Evolutionary conservation across 768 basidiomycete species (phyloP).

Genomic region (Rhodotorula paludigena): DNA sequence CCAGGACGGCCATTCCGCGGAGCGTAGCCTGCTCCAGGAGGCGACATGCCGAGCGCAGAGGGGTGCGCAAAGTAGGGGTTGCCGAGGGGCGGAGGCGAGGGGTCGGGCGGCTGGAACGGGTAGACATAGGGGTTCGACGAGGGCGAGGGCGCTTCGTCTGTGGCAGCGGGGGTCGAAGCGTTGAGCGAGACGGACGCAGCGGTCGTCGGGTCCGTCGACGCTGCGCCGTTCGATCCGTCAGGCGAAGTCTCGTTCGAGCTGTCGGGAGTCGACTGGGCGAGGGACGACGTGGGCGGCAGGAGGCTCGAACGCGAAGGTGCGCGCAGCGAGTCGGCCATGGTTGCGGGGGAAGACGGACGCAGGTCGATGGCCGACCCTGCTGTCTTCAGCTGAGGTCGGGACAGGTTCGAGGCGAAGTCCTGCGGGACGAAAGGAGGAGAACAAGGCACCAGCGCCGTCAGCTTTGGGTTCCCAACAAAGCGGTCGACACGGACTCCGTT

Average conservation of each 20-base stretch:
- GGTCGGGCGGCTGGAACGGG: slow-evolving; percentile 33
- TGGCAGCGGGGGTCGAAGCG: background rate
- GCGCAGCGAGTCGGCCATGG: slow-evolving; percentile 12
- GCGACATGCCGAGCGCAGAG: slow-evolving; percentile 5
- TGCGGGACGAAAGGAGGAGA: background rate
- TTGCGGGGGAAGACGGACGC: slow-evolving; percentile 21
- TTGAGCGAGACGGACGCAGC: background rate
- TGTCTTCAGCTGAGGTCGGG: slow-evolving; percentile 16
- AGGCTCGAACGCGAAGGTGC: slow-evolving; percentile 15
- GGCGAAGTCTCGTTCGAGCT: slow-evolving; percentile 13
- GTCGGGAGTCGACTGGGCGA: background rate
- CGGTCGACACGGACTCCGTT: too few relatives aligned
- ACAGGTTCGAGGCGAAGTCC: slow-evolving; percentile 25
- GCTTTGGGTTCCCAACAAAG: too few relatives aligned
- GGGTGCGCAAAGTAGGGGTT: slow-evolving; percentile 21
- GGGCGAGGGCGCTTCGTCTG: slow-evolving; percentile 7
- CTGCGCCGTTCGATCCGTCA: slow-evolving; percentile 8
- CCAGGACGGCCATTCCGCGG: background rate
- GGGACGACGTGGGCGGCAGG: slow-evolving; percentile 2
- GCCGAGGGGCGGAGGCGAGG: slow-evolving; percentile 28
- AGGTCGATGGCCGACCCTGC: slow-evolving; percentile 20
- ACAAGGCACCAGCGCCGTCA: too few relatives aligned
- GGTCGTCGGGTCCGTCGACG: background rate
- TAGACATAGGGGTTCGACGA: slow-evolving; percentile 20
- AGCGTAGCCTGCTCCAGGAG: background rate